phyloP scores from a whole-genome alignment of 2,329 filamentous ascomycete genomes.

The Gremmenia infestans region DNA sequence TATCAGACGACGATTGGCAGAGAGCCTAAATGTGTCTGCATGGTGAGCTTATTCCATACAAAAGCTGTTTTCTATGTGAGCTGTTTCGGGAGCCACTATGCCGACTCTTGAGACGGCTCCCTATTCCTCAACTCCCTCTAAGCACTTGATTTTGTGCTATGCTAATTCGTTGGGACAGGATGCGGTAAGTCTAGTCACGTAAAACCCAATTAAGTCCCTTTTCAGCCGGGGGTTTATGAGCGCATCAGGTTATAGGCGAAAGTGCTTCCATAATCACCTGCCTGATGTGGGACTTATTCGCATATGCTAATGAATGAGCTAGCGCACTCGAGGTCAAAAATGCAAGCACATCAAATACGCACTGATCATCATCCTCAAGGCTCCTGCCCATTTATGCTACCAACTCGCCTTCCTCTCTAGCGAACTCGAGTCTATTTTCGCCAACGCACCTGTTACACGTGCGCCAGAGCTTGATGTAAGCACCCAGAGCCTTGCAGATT shows the following conservation, averaged over 20 bases:
- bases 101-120: too few species aligned
- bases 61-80: too few species aligned
- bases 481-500: too few species aligned
- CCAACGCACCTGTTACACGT: conserved; percentile 15
- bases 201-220: too few species aligned
- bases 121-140: too few species aligned
- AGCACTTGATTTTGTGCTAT: too few species aligned
- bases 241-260: too few species aligned
- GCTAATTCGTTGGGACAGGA: not conserved
- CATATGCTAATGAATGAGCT: not conserved
- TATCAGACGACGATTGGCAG: conserved; percentile 14
- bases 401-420: conserved; percentile 15
- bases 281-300: not conserved
- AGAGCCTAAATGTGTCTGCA: conserved; percentile 14
- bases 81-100: too few species aligned
- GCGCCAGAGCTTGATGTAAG: conserved; percentile 2
- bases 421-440: conserved; percentile 17
- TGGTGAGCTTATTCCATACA: not conserved
- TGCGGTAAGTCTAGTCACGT: conserved; percentile 10
- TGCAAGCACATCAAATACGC: conserved; percentile 23
- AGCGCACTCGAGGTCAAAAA: conserved; percentile 17
- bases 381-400: conserved; percentile 15
- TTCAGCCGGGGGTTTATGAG: too few species aligned
- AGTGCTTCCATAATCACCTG: too few species aligned
- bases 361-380: conserved; percentile 19